phyloP scores from a whole-genome alignment of 805 yeast genomes.

The Pichia pseudocactophila region DNA sequence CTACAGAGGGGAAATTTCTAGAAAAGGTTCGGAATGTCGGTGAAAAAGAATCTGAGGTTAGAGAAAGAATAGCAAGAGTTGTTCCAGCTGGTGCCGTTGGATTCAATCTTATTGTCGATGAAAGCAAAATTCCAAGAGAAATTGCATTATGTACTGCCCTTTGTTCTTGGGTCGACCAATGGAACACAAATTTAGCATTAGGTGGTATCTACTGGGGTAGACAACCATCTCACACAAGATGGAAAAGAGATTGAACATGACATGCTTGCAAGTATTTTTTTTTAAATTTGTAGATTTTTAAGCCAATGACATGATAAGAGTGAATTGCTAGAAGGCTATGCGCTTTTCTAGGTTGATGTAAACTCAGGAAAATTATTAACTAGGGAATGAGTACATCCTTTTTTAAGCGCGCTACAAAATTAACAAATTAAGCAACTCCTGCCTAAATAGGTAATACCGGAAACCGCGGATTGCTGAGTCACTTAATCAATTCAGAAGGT shows the following conservation, averaged over 20 bases:
- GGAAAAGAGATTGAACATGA: constrained; percentile 51
- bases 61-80: constrained; percentile 55
- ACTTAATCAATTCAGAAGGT: constrained; percentile 1
- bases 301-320: not conserved
- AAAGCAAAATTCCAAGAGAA: constrained; percentile 45
- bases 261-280: not conserved
- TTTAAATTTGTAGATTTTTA: not conserved
- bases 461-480: constrained; percentile 27
- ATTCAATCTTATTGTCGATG: constrained; percentile 47
- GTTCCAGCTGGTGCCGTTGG: constrained; percentile 45
- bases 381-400: too few relatives aligned
- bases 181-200: constrained; percentile 52
- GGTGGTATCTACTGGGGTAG: constrained; percentile 59
- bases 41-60: constrained; percentile 54
- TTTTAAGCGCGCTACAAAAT: constrained; percentile 14
- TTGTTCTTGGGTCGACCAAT: constrained; percentile 54
- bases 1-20: constrained; percentile 46
- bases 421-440: constrained; percentile 5
- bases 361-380: too few relatives aligned
- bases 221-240: constrained; percentile 40
- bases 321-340: too few relatives aligned
- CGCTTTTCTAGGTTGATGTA: too few relatives aligned
- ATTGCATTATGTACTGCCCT: constrained; percentile 52
- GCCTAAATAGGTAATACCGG: constrained; percentile 22
- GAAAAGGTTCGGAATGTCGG: constrained; percentile 52